Evolutionary conservation across 768 basidiomycete genomes (phyloP).

Genomic region (Wakefieldia striispora): DNA sequence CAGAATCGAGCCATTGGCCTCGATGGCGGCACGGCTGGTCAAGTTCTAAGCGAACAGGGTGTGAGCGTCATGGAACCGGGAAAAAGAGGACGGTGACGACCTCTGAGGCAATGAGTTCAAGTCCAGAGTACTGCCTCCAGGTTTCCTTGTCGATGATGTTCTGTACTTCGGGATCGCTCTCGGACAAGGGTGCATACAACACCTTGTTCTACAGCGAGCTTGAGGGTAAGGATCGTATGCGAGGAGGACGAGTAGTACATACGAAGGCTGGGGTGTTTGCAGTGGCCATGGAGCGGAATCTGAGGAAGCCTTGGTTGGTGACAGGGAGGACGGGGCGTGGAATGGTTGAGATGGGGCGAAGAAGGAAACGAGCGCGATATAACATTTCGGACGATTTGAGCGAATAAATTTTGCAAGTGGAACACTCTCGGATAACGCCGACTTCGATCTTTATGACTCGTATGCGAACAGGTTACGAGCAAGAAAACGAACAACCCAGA

Average conservation of each 20-base stretch:
- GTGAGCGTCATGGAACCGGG: not conserved
- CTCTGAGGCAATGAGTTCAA: slow-evolving; percentile 99
- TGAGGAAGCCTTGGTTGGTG: slow-evolving; percentile 7
- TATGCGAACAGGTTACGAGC: too few species aligned
- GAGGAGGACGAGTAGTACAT: slow-evolving; percentile 23
- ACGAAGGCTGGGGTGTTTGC: slow-evolving; percentile 61
- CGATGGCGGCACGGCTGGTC: slow-evolving; percentile 93
- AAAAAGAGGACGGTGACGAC: slow-evolving; percentile 40
- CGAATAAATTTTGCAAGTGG: slow-evolving; percentile 14
- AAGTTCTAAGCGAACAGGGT: slow-evolving; percentile 62
- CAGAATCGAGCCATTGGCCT: slow-evolving; percentile 97
- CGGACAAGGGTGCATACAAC: slow-evolving; percentile 82
- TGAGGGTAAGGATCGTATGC: not conserved
- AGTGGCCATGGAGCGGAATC: slow-evolving; percentile 56
- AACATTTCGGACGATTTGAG: slow-evolving; percentile 25
- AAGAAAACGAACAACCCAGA: too few species aligned
- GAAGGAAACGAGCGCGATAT: slow-evolving; percentile 25
- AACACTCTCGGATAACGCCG: slow-evolving; percentile 24
- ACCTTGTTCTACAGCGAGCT: slow-evolving; percentile 71
- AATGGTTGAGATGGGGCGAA: slow-evolving; percentile 25
- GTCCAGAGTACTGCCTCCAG: slow-evolving; percentile 96
- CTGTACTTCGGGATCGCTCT: slow-evolving; percentile 93
- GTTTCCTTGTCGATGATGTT: slow-evolving; percentile 99
- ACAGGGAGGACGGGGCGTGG: slow-evolving; percentile 25
- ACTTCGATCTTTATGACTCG: not conserved